phyloP scores from a whole-genome alignment of 1,284 basidiomycete genomes.

The Melanopsichium pennsylvanicum region DNA sequence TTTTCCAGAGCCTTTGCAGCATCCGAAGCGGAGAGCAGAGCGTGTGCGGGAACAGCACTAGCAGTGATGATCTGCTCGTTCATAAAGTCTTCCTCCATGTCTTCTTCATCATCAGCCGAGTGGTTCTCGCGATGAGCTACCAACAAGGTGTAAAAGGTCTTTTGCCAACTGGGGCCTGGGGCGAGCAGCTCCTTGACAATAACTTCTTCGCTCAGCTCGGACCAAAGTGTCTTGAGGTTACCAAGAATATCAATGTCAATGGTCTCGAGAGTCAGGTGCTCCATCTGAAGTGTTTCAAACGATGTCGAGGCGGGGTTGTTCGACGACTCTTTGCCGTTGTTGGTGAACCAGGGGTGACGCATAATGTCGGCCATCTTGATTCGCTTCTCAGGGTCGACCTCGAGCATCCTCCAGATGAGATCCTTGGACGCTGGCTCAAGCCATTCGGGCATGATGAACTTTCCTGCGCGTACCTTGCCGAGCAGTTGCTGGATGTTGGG shows the following conservation, averaged over 20 bases:
- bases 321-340: slow-evolving; percentile 68
- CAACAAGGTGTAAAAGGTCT: slow-evolving; percentile 65
- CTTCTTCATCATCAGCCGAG: slow-evolving; percentile 61
- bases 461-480: slow-evolving; percentile 83
- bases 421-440: slow-evolving; percentile 78
- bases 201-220: slow-evolving; percentile 50
- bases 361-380: slow-evolving; percentile 90
- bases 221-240: slow-evolving; percentile 91
- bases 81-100: slow-evolving; percentile 47
- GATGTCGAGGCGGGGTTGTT: slow-evolving; percentile 58
- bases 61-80: slow-evolving; percentile 35
- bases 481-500: slow-evolving; percentile 79
- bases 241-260: slow-evolving; percentile 90
- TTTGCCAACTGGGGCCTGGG: slow-evolving; percentile 61
- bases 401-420: slow-evolving; percentile 85
- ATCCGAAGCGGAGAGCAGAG: slow-evolving; percentile 18
- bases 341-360: slow-evolving; percentile 85
- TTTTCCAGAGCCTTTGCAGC: slow-evolving; percentile 34
- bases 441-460: slow-evolving; percentile 82
- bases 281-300: slow-evolving; percentile 66
- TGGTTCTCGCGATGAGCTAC: slow-evolving; percentile 62
- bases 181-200: slow-evolving; percentile 52
- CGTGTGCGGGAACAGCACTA: slow-evolving; percentile 25
- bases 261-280: slow-evolving; percentile 52
- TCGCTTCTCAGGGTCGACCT: slow-evolving; percentile 79